Evolutionary conservation across 371 early-diverging fungal genomes (phyloP).

Genomic region (Mucor piriformis): DNA sequence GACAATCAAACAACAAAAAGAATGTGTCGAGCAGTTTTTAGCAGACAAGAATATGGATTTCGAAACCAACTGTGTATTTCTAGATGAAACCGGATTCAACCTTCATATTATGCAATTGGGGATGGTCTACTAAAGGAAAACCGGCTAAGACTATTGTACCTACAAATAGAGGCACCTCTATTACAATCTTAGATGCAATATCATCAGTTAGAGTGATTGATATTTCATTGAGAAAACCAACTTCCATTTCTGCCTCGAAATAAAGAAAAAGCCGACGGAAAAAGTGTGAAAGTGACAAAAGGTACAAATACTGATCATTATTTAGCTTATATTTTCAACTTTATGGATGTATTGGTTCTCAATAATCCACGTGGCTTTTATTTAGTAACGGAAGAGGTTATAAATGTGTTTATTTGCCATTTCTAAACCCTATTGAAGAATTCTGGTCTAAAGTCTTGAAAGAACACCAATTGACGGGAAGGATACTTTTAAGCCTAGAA

Average conservation of each 20-base stretch:
- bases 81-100: background rate
- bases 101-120: background rate
- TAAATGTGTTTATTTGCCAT: background rate
- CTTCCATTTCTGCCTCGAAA: background rate
- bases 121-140: background rate
- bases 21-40: background rate
- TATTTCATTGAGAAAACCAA: conserved; percentile 19
- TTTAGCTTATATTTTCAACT: background rate
- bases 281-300: background rate
- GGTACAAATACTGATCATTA: background rate
- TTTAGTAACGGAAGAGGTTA: conserved; percentile 3
- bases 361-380: background rate
- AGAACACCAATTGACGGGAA: conserved; percentile 1
- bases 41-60: background rate
- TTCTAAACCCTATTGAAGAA: background rate
- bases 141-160: background rate
- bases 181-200: conserved; percentile 18
- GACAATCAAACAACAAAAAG: background rate
- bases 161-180: conserved; percentile 9
- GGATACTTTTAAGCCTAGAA: conserved; percentile 4
- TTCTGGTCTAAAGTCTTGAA: conserved; percentile 8
- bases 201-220: conserved; percentile 12
- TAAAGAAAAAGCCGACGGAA: background rate
- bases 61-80: background rate
- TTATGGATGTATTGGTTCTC: background rate